phyloP scores from a whole-genome alignment of 371 early-diverging fungal species.

The Cokeromyces recurvatus region DNA sequence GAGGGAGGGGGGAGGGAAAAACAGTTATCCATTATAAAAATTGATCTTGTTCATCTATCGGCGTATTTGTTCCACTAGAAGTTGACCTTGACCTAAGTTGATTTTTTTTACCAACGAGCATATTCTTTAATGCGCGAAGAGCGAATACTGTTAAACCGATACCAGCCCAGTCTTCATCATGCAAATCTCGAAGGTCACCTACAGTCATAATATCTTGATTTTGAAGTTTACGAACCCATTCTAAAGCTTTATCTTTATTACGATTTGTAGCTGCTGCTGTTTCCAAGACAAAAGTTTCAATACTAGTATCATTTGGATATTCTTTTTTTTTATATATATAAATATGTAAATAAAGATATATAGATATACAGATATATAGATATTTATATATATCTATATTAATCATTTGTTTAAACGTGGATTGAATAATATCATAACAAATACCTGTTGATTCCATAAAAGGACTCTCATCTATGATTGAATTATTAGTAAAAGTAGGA shows the following conservation, averaged over 20 bases:
- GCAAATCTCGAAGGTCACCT: constrained; percentile 72
- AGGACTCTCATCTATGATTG: too few relatives aligned
- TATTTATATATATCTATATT: too few relatives aligned
- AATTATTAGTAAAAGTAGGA: too few relatives aligned
- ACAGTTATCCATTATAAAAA: too few relatives aligned
- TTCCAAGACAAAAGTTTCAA: constrained; percentile 70
- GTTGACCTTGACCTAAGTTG: constrained; percentile 18
- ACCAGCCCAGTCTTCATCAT: constrained; percentile 77
- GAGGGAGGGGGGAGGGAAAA: too few relatives aligned
- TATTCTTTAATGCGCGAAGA: constrained; percentile 77
- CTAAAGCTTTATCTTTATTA: constrained; percentile 64
- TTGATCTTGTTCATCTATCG: constrained; percentile 26
- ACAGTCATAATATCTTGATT: constrained; percentile 81
- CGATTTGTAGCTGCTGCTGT: constrained; percentile 66
- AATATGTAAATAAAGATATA: too few relatives aligned
- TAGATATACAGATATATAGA: too few relatives aligned
- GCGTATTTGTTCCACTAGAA: constrained; percentile 25
- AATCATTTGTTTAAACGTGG: neutral
- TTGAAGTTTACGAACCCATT: constrained; percentile 70
- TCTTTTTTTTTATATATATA: constrained; percentile 21
- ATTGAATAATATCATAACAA: neutral
- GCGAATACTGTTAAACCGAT: constrained; percentile 87
- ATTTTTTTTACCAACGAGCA: constrained; percentile 53
- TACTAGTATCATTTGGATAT: constrained; percentile 57
- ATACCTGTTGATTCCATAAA: too few relatives aligned